A percentile compares a stretch with the other conserved stretches of the same genome.
phyloP scores from a whole-genome alignment of 768 basidiomycete species.

The Termitomyces sp. region DNA sequence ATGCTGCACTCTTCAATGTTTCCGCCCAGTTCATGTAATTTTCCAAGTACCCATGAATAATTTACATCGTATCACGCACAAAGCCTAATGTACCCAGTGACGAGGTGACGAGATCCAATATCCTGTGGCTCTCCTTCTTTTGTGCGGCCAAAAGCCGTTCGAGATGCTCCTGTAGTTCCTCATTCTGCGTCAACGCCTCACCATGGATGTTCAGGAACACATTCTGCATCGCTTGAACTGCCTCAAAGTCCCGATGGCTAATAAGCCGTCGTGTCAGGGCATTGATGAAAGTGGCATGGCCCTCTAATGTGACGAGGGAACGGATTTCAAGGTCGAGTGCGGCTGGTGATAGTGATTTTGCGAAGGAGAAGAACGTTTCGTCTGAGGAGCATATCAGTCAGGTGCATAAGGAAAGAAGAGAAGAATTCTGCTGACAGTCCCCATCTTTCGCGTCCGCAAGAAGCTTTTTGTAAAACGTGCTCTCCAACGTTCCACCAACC shows the following conservation, averaged over 20 bases:
- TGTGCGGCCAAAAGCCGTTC: slow-evolving; percentile 63
- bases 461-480: slow-evolving; percentile 70
- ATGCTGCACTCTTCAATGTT: not conserved
- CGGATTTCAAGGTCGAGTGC: slow-evolving; percentile 90
- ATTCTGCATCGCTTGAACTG: slow-evolving; percentile 82
- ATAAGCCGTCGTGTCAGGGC: slow-evolving; percentile 70
- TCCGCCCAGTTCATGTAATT: not conserved
- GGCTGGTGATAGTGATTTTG: slow-evolving; percentile 86
- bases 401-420: not conserved
- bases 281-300: slow-evolving; percentile 65
- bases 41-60: not conserved
- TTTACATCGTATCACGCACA: slow-evolving; percentile 62
- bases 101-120: slow-evolving; percentile 71
- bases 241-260: slow-evolving; percentile 91
- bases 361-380: slow-evolving; percentile 78
- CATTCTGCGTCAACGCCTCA: slow-evolving; percentile 71
- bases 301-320: slow-evolving; percentile 62
- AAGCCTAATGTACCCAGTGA: slow-evolving; percentile 77
- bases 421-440: slow-evolving; percentile 57
- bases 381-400: slow-evolving; percentile 38
- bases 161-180: slow-evolving; percentile 58
- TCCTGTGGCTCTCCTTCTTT: slow-evolving; percentile 69
- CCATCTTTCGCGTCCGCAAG: slow-evolving; percentile 49
- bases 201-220: slow-evolving; percentile 86
- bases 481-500: slow-evolving; percentile 48